Conservation (phyloP, 495 filamentous ascomycete species). For the Aspergillus saccharolyticus region DNA sequence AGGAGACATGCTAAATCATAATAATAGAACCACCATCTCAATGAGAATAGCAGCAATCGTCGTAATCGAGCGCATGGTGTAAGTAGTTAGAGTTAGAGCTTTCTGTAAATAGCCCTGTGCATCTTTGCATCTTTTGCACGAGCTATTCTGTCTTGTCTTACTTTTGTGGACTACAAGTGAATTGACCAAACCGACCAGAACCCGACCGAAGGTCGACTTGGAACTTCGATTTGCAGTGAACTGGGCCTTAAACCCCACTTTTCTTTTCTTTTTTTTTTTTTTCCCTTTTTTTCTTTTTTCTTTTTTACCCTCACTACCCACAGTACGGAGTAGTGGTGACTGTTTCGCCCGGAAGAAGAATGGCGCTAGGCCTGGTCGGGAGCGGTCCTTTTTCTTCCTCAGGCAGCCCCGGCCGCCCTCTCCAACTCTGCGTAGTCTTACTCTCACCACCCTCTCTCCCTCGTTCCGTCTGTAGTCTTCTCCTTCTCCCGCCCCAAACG, state of each 20-base stretch:
- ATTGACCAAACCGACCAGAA: background rate
- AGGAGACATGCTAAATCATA: background rate
- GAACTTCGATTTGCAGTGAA: background rate
- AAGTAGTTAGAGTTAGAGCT: too few species aligned
- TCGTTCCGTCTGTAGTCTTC: too few species aligned
- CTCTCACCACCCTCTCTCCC: background rate
- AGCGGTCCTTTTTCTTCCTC: slow-evolving; percentile 3
- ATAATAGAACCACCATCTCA: background rate
- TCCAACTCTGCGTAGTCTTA: background rate
- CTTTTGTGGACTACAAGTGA: too few species aligned
- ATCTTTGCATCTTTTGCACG: background rate
- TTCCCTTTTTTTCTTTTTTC: background rate
- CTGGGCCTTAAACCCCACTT: background rate
- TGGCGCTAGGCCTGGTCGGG: slow-evolving; percentile 6
- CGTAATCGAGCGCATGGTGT: background rate
- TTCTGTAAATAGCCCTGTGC: background rate
- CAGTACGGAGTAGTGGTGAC: too few species aligned
- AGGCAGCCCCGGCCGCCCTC: background rate
- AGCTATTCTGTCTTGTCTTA: too few species aligned
- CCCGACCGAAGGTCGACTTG: background rate
- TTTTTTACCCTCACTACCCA: background rate
- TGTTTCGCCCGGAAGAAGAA: background rate
- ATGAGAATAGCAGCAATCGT: background rate
- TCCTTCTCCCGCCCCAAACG: background rate
- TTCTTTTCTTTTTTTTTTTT: background rate